Conservation (phyloP, 2,329 filamentous ascomycete species). For the Xylariomycetidae sp. region DNA sequence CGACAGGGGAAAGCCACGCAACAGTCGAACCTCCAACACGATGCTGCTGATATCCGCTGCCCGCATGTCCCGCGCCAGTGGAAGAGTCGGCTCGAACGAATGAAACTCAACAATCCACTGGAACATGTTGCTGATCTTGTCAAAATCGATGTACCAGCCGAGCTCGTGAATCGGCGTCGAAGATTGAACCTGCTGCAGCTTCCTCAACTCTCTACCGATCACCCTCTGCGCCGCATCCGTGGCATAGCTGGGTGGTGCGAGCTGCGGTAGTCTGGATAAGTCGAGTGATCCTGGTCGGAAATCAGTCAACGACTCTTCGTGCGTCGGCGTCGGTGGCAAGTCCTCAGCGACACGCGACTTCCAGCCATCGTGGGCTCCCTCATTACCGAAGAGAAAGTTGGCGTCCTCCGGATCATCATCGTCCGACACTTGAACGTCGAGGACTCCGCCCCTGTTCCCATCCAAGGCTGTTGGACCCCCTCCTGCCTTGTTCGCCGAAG, state of each 20-base stretch:
- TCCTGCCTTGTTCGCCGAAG: too few species aligned
- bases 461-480: too few species aligned
- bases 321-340: slow-evolving; percentile 5
- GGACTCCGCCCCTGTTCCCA: too few species aligned
- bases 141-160: slow-evolving; percentile 76
- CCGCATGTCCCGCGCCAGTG: slow-evolving; percentile 71
- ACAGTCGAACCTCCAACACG: slow-evolving; percentile 77
- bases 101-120: slow-evolving; percentile 91
- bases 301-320: slow-evolving; percentile 22
- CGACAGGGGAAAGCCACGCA: slow-evolving; percentile 65
- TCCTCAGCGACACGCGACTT: slow-evolving; percentile 3
- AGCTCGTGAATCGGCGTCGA: slow-evolving; percentile 56
- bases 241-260: slow-evolving; percentile 62
- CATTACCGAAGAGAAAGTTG: slow-evolving; percentile 30
- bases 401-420: slow-evolving; percentile 36
- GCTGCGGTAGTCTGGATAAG: slow-evolving; percentile 52
- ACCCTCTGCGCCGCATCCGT: slow-evolving; percentile 53
- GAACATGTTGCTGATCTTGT: slow-evolving; percentile 66
- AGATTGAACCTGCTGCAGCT: slow-evolving; percentile 58
- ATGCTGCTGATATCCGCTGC: slow-evolving; percentile 55
- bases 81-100: slow-evolving; percentile 64
- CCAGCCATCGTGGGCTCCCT: slow-evolving; percentile 11
- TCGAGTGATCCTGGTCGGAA: slow-evolving; percentile 66
- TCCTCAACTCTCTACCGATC: slow-evolving; percentile 59
- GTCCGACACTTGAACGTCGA: slow-evolving; percentile 27